Base-by-base conservation (phyloP, 441 rosid genomes). In the Populus trichocarpa region DNA sequence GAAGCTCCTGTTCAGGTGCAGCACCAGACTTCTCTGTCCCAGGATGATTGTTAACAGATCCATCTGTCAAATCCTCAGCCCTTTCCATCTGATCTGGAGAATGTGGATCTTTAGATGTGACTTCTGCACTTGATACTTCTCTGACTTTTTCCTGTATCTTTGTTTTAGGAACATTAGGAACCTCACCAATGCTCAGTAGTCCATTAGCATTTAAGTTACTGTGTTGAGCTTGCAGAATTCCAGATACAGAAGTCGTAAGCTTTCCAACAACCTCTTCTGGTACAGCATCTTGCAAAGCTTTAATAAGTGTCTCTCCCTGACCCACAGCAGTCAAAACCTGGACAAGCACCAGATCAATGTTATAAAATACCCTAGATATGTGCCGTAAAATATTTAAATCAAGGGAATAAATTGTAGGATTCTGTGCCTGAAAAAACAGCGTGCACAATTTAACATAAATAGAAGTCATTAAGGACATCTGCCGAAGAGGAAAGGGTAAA, bases 231-330 rank as follows among this genome's bases (percentile, higher is more conserved):
- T 81, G 83, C 89, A 94, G 70, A 79, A 97, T 84, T 77, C 85
- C 92, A 61, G 96, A 87, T 53, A 89, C 89, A 68, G 98, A 81
- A 75, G 86, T 74, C 69, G 89, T 91, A 70, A 97, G 95, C 84
- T 90, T 97, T 81, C 46, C 99, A 63, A 93, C 92, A 86, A 94
- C 99, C 32, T 97, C 98, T 85, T 91, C 98, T 11, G 98, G 98
- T 75, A 97, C 97, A 46, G 94, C 98, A 85, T 89, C 92, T 88
- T 97, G 87, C 87, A 97, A 85, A 74, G 98, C 99, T 78, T 80
- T 89, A 85, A 94, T 68, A 77, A 97, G 63, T 28, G 98, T 88
- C 89, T 92, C 97, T 81, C 99, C 99, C 87, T 87, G 94, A 84
- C 85, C 85, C 38, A 97, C 92, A 81, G 97, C 98, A 86, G 86